A percentile compares a stretch with the other conserved stretches of the same genome.
Evolutionary conservation across 202 grass and related monocot species (phyloP).

Genomic region (Miscanthus sacchariflorus): DNA sequence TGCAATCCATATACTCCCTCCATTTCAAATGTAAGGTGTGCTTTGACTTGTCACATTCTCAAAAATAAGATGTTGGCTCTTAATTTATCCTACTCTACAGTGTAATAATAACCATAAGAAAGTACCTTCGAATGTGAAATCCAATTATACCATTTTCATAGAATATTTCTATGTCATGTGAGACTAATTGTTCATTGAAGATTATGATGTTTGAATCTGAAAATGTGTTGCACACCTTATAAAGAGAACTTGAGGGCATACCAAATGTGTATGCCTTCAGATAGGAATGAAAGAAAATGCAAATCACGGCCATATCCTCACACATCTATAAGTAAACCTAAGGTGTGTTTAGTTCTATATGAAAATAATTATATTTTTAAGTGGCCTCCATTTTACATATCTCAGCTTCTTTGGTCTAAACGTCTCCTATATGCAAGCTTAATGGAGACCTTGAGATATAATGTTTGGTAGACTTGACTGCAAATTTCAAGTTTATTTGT

Average conservation of each 20-base stretch:
- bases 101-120: no score
- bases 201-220: background rate
- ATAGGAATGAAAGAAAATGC: background rate
- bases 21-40: no score
- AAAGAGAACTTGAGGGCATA: background rate
- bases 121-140: no score
- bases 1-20: no score
- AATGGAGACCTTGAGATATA: background rate
- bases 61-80: no score
- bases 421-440: background rate
- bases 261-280: background rate
- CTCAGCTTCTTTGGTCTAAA: background rate
- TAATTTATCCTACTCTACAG: no score
- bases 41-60: no score
- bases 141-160: no score
- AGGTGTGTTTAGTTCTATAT: background rate
- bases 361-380: background rate
- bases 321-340: background rate
- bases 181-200: background rate
- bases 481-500: background rate
- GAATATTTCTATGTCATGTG: background rate
- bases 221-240: background rate
- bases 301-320: background rate
- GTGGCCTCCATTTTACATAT: no score
- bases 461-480: background rate